These are phyloP conservation scores for Penicillium sp. DNA, from an alignment of 2,329 filamentous ascomycete species.

Conservation along the genomic window DNA sequence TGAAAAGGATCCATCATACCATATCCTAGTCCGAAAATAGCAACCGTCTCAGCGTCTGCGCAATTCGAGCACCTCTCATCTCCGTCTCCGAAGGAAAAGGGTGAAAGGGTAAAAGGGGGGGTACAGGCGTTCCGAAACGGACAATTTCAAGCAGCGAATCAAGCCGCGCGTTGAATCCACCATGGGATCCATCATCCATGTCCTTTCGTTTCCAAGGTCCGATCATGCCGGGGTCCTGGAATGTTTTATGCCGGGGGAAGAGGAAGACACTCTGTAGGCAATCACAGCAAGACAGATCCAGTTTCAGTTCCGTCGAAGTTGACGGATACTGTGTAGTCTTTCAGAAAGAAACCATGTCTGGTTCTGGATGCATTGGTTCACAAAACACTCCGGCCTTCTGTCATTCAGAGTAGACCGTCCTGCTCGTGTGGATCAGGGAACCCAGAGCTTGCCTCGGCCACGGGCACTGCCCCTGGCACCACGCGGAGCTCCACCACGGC, in stretches of 20 bases:
- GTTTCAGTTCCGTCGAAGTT: not conserved
- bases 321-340: slow-evolving; percentile 12
- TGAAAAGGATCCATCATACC: slow-evolving; percentile 1
- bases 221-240: slow-evolving; percentile 10
- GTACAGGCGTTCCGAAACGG: slow-evolving; percentile 5
- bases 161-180: slow-evolving; percentile 16
- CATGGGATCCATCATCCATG: slow-evolving; percentile 13
- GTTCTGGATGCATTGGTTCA: slow-evolving; percentile 20
- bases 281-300: slow-evolving; percentile 12
- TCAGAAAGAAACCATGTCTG: slow-evolving; percentile 19
- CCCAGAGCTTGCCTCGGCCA: slow-evolving; percentile 45
- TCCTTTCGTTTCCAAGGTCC: slow-evolving; percentile 10
- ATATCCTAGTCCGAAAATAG: slow-evolving; percentile 1
- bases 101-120: not conserved
- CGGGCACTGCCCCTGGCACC: slow-evolving; percentile 37
- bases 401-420: slow-evolving; percentile 21
- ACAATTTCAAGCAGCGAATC: slow-evolving; percentile 12
- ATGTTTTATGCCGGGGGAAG: slow-evolving; percentile 14
- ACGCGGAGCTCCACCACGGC: slow-evolving; percentile 36
- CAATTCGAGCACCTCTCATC: slow-evolving; percentile 6
- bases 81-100: slow-evolving; percentile 5
- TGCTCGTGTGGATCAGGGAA: slow-evolving; percentile 37
- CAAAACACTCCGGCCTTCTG: slow-evolving; percentile 12
- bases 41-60: slow-evolving; percentile 6
- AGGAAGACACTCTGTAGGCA: slow-evolving; percentile 13